Evolutionary conservation across 495 filamentous ascomycete genomes (phyloP).

Genomic region (Penicillium parvum): DNA sequence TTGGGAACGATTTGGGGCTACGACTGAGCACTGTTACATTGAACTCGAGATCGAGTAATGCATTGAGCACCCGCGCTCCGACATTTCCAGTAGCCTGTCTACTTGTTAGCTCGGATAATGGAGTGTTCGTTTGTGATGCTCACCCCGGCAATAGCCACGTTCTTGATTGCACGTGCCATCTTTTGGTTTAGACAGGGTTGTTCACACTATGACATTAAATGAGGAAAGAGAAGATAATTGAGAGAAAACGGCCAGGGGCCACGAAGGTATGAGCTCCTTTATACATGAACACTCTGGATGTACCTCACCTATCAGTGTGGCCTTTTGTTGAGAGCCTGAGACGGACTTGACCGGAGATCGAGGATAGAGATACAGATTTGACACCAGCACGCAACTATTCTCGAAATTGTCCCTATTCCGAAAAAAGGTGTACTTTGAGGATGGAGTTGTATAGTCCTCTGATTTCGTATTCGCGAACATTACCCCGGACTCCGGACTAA

Average conservation of each 20-base stretch:
- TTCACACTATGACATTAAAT: neutral
- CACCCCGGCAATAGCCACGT: slow-evolving; percentile 16
- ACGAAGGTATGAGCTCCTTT: neutral
- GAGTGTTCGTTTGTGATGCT: neutral
- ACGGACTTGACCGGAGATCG: neutral
- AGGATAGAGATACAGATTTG: neutral
- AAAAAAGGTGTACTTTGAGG: neutral
- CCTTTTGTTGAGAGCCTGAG: neutral
- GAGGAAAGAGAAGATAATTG: neutral
- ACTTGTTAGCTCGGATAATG: slow-evolving; percentile 6
- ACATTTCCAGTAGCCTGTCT: slow-evolving; percentile 17
- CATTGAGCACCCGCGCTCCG: slow-evolving; percentile 12
- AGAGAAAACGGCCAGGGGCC: neutral
- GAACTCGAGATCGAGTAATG: slow-evolving; percentile 15
- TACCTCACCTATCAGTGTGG: neutral
- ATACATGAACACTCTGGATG: neutral
- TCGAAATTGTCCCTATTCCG: neutral
- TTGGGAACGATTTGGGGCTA: slow-evolving; percentile 15
- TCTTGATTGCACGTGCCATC: slow-evolving; percentile 11
- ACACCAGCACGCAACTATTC: neutral
- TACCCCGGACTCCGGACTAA: neutral
- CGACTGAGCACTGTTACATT: slow-evolving; percentile 20
- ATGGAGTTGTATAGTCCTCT: neutral
- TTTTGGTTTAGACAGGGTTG: neutral
- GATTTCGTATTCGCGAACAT: neutral